Evolutionary conservation across 192 early-diverging fungal species (phyloP).

Genomic region (Coemansia reversa): DNA sequence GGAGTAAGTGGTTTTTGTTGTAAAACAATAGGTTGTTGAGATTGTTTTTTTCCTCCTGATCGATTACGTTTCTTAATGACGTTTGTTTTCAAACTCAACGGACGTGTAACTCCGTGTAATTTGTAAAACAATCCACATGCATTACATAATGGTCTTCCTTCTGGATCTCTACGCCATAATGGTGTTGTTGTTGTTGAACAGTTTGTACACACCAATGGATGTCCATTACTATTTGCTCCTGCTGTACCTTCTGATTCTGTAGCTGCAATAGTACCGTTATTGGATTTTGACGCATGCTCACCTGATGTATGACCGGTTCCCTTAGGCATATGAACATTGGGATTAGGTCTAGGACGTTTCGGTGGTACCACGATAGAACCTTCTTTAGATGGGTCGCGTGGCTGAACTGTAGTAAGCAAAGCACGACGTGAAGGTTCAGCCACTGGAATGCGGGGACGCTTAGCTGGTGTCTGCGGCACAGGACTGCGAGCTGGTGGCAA

Average conservation of each 20-base stretch:
- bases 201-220: conserved; percentile 66
- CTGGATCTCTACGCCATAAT: conserved; percentile 89
- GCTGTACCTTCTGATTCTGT: neutral
- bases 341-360: no score
- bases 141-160: conserved; percentile 93
- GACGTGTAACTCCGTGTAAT: conserved; percentile 90
- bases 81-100: conserved; percentile 89
- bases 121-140: conserved; percentile 97
- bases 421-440: no score
- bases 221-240: conserved; percentile 25
- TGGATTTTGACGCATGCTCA: neutral
- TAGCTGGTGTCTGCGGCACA: neutral
- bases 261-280: neutral
- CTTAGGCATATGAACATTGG: no score
- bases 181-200: conserved; percentile 89
- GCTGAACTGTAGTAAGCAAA: no score
- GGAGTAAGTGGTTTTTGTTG: no score
- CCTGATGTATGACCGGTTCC: neutral
- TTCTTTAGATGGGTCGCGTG: no score
- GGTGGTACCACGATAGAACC: no score
- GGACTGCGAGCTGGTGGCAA: conserved; percentile 13
- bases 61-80: conserved; percentile 96
- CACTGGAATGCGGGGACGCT: neutral
- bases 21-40: no score
- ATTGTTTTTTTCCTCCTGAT: conserved; percentile 30